phyloP scores from a whole-genome alignment of 768 basidiomycete species.

The Vishniacozyma victoriae region DNA sequence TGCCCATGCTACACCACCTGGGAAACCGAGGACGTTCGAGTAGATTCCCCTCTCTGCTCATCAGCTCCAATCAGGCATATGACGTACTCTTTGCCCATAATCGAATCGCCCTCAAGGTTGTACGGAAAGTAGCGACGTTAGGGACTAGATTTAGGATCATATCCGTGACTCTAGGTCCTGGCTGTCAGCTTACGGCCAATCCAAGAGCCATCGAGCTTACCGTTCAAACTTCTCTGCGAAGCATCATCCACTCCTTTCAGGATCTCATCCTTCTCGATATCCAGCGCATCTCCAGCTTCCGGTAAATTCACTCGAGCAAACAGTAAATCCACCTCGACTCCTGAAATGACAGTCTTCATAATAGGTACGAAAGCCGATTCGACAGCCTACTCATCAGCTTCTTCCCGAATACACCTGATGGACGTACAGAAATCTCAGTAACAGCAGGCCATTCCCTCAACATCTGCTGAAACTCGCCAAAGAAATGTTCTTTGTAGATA shows the following conservation, averaged over 20 bases:
- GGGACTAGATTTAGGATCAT: constrained; percentile 92
- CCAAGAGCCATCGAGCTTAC: constrained; percentile 51
- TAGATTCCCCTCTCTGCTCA: constrained; percentile 83
- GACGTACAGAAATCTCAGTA: constrained; percentile 71
- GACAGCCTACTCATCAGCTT: constrained; percentile 62
- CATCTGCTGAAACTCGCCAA: constrained; percentile 83
- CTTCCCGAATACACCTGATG: neutral
- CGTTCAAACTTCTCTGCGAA: constrained; percentile 89
- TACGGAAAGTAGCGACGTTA: constrained; percentile 87
- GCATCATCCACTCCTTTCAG: constrained; percentile 88
- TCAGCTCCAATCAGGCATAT: neutral
- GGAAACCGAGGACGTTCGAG: constrained; percentile 94
- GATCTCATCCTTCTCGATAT: constrained; percentile 83
- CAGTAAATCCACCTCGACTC: constrained; percentile 87
- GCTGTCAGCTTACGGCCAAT: constrained; percentile 2
- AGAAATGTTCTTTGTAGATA: constrained; percentile 92
- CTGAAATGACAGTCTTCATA: constrained; percentile 82
- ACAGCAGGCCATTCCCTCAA: constrained; percentile 74
- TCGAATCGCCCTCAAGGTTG: constrained; percentile 90
- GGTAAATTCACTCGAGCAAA: constrained; percentile 59
- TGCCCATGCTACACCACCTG: constrained; percentile 98
- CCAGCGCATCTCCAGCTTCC: constrained; percentile 79
- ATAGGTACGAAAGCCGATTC: constrained; percentile 96
- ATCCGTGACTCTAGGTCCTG: constrained; percentile 92
- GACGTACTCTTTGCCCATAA: constrained; percentile 89